A percentile compares a stretch with the other conserved stretches of the same genome.
These are phyloP conservation scores for Datura wrightii DNA, from an alignment of 257 asterid species.

Conservation along the genomic window DNA sequence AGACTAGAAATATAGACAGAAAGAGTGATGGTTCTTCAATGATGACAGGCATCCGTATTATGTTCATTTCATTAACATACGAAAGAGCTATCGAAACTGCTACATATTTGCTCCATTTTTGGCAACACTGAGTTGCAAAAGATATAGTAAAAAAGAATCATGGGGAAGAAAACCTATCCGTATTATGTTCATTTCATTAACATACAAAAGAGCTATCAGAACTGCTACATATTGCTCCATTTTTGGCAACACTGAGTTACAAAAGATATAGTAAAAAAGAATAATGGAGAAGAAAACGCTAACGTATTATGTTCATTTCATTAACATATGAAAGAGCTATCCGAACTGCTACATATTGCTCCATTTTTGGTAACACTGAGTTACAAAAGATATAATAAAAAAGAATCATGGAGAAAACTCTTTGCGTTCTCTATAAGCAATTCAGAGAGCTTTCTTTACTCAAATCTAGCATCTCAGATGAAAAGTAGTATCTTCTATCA, in stretches of 20 bases:
- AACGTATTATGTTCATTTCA: constrained; percentile 5
- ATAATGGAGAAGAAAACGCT: neutral
- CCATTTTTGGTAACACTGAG: neutral
- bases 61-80: neutral
- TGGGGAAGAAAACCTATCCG: neutral
- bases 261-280: neutral
- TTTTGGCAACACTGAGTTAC: neutral
- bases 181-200: constrained; percentile 20
- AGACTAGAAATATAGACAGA: neutral
- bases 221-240: neutral
- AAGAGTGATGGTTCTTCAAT: neutral
- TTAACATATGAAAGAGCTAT: neutral
- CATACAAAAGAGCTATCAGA: neutral
- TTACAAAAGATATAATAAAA: neutral
- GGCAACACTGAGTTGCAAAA: neutral
- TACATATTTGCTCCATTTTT: neutral
- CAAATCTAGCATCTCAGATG: neutral
- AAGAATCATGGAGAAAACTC: neutral
- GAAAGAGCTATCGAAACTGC: neutral
- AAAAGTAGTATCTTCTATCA: constrained; percentile 20
- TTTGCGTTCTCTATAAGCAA: neutral
- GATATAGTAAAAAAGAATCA: neutral
- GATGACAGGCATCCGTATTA: neutral
- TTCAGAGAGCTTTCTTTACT: neutral
- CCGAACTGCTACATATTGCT: neutral